A percentile compares a stretch with the other conserved stretches of the same genome.
Conservation (phyloP, 352 stramenopile species). For the Peronospora tabacina region DNA sequence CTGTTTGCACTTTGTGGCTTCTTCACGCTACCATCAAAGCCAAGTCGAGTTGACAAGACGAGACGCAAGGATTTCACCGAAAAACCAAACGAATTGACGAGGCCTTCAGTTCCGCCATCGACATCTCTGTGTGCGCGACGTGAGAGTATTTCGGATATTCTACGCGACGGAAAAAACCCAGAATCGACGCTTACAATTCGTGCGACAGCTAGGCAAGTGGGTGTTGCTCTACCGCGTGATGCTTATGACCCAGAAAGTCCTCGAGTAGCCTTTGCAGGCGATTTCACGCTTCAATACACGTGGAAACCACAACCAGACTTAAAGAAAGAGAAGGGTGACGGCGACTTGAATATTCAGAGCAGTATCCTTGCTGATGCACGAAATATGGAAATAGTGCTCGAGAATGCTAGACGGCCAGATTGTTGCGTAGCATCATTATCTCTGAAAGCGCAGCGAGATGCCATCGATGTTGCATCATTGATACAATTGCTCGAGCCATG, state of each 20-base stretch:
- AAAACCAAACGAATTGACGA: constrained; percentile 3
- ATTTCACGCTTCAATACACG: constrained; percentile 48
- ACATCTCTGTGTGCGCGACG: constrained; percentile 24
- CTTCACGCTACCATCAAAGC: constrained; percentile 37
- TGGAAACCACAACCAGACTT: constrained; percentile 34
- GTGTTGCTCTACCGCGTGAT: constrained; percentile 50
- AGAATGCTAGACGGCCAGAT: constrained; percentile 58
- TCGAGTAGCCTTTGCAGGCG: constrained; percentile 43
- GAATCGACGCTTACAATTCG: constrained; percentile 45
- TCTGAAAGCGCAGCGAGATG: constrained; percentile 20
- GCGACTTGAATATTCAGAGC: constrained; percentile 64
- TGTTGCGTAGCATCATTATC: constrained; percentile 38
- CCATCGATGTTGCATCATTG: constrained; percentile 31
- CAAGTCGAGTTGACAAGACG: constrained; percentile 1
- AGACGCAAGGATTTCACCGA: constrained; percentile 1
- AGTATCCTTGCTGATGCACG: constrained; percentile 51
- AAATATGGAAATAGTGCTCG: constrained; percentile 54
- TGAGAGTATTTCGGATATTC: constrained; percentile 49
- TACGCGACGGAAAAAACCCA: constrained; percentile 33
- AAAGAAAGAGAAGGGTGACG: constrained; percentile 11
- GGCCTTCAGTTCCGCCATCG: constrained; percentile 9
- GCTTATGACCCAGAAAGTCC: constrained; percentile 32
- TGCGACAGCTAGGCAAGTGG: constrained; percentile 39
- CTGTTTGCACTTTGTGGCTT: constrained; percentile 44
- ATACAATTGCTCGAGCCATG: constrained; percentile 79